Evolutionary conservation across 2,329 filamentous ascomycete genomes (phyloP), one percentile per base, ranked within the genome.

Genomic region (Penicillium sp.): DNA sequence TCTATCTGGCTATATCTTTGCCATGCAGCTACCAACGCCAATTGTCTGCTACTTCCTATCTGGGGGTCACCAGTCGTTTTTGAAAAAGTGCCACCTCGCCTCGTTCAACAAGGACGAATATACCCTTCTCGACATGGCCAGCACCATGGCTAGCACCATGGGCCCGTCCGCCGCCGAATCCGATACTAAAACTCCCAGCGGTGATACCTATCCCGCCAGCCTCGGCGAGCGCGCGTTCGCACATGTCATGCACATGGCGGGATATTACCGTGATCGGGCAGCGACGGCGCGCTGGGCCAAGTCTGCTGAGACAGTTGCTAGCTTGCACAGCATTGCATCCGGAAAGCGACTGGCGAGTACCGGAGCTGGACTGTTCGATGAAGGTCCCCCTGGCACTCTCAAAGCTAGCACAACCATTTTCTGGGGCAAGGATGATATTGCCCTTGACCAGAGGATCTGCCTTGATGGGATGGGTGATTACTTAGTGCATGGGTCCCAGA

Each of bases 1-100:
- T 9, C 72, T 77, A 51, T 84, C 81, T 2, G 78, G 79, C 56
- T 85, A 85, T 61, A 75, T 84, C 48, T 84, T 84, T 60, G 75
- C 74, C 14, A 80, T 85, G 69, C 76, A 79, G 40, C 69, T 85
- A 2, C 82, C 81, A 3, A 66, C 69, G 34, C 69, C 73, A 4
- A 62, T 82, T 14, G 75, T 79, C 47, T 71, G 65, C 45, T 76
- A 73, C 61, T 68, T 79, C 48, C 77, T 76, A n/a, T 73, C 66
- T 0, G 76, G 81, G n/a, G 79, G 81, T 8, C 80, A 83, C 58
- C 75, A 71, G 56, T 78, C 76, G 51, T 77, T 82, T 50, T 59
- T 83, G 34, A 73, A 74, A 45, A 45, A 70, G n/a, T 60, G 75
- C 14, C 78, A 82, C 59, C 68, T 63, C 47, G 43, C 69, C 5